Percentiles rank a stretch among this genome's conserved stretches.
Evolutionary conservation across 2,329 filamentous ascomycete genomes (phyloP).

Genomic region (Peltaster fructicola): DNA sequence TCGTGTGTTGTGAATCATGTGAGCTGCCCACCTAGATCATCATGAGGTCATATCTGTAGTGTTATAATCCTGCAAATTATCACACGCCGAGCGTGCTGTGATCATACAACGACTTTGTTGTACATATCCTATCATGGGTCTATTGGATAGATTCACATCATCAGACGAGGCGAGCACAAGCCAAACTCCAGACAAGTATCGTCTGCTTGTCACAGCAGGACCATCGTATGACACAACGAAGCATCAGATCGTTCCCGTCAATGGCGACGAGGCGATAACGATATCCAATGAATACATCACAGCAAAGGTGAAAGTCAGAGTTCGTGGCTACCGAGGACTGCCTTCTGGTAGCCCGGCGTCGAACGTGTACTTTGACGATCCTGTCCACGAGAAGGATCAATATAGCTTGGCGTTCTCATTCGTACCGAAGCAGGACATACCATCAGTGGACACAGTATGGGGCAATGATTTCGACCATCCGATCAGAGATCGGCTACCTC

Average conservation of each 20-base stretch:
- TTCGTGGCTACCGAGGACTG: conserved; percentile 46
- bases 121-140: too few relatives aligned
- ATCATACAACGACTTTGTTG: too few relatives aligned
- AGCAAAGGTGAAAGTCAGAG: conserved; percentile 56
- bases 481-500: conserved; percentile 67
- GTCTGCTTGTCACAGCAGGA: conserved; percentile 66
- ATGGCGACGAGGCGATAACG: conserved; percentile 41
- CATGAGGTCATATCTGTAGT: too few relatives aligned
- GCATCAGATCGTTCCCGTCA: conserved; percentile 59
- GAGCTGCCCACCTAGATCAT: too few relatives aligned
- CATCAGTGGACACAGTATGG: conserved; percentile 59
- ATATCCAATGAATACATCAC: conserved; percentile 49
- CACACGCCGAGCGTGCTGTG: too few relatives aligned
- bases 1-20: too few relatives aligned
- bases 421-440: conserved; percentile 46
- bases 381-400: conserved; percentile 55
- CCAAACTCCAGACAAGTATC: conserved; percentile 51
- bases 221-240: conserved; percentile 50
- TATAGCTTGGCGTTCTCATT: conserved; percentile 74
- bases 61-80: too few relatives aligned
- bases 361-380: conserved; percentile 57
- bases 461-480: conserved; percentile 90
- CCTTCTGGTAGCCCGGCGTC: conserved; percentile 48
- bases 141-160: too few relatives aligned
- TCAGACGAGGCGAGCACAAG: too few relatives aligned